Conservation (phyloP, 202 grass and related monocot species). For the Thinopyrum obtusiflorum region DNA sequence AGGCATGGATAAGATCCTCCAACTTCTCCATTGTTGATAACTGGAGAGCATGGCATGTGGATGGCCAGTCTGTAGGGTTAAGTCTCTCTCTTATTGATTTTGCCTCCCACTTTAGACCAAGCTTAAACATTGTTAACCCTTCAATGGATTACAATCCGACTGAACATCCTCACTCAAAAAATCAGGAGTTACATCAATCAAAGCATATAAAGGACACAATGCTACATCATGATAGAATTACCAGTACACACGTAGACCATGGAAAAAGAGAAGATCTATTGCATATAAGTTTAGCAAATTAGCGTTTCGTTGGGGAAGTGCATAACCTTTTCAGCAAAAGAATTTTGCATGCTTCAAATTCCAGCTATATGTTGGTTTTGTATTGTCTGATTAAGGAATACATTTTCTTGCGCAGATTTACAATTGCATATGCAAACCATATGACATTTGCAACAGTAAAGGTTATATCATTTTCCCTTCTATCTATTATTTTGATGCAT, state of each 20-base stretch:
- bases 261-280: neutral
- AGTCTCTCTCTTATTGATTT: neutral
- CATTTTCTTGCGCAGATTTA: neutral
- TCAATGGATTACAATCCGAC: neutral
- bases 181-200: neutral
- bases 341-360: neutral
- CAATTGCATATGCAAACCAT: neutral
- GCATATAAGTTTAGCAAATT: neutral
- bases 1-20: neutral
- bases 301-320: no score
- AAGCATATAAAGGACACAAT: neutral
- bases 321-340: neutral
- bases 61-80: conserved; percentile 41
- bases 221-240: neutral
- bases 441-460: neutral
- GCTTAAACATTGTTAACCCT: neutral
- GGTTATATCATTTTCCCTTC: neutral
- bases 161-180: neutral
- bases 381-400: neutral
- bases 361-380: neutral
- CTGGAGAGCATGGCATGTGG: conserved; percentile 49
- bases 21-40: conserved; percentile 44
- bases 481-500: neutral
- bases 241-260: neutral
- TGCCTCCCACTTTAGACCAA: neutral